These are phyloP conservation scores for Botrytis aclada DNA, from an alignment of 2,329 filamentous ascomycete genomes.

Conservation along the genomic window DNA sequence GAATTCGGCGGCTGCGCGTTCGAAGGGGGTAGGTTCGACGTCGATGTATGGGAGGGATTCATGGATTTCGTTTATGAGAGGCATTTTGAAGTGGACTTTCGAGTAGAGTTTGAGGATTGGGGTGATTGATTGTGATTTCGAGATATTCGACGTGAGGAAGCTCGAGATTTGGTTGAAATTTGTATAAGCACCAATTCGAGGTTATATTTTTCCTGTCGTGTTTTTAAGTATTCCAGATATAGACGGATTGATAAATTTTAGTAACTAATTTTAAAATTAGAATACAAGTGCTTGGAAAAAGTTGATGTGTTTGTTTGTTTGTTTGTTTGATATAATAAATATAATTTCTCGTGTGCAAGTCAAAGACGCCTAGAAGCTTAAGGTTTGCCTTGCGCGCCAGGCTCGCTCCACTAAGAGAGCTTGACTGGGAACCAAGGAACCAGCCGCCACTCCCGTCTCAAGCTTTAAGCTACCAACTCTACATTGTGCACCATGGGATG, in stretches of 20 bases:
- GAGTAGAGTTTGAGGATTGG: background rate
- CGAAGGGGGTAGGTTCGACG: conserved; percentile 58
- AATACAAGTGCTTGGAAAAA: background rate
- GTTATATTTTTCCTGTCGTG: background rate
- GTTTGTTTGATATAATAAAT: background rate
- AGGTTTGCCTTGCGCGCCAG: conserved; percentile 20
- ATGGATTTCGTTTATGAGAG: conserved; percentile 32
- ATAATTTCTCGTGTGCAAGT: background rate
- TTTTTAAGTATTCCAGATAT: background rate
- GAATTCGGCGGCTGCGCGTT: conserved; percentile 63
- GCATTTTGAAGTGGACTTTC: conserved; percentile 25
- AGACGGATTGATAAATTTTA: background rate
- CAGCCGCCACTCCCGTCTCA: background rate
- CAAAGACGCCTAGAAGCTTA: background rate
- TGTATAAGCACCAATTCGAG: background rate
- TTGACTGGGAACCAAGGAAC: background rate
- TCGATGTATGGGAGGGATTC: conserved; percentile 62
- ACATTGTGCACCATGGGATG: conserved; percentile 12
- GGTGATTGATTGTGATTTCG: conserved; percentile 12
- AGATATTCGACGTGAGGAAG: background rate
- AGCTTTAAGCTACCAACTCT: conserved; percentile 6
- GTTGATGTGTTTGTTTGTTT: conserved; percentile 8
- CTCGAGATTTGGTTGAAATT: background rate
- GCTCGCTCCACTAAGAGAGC: conserved; percentile 4
- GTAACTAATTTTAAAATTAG: background rate